Evolutionary conservation across 768 basidiomycete genomes (phyloP).

Genomic region (Sistotremastrum niveocremeum): DNA sequence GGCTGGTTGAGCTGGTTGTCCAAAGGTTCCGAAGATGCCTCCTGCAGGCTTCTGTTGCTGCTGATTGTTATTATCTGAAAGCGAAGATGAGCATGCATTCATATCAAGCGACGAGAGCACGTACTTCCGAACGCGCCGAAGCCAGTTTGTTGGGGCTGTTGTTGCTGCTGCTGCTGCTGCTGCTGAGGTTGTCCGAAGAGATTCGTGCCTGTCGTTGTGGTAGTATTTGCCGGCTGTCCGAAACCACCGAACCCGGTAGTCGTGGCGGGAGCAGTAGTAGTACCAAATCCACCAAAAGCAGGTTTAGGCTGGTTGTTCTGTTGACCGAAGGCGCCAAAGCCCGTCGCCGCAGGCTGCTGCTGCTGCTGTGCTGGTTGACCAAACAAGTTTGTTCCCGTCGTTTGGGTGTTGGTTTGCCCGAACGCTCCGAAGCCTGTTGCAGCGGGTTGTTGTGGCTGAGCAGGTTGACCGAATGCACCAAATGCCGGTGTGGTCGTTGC

Average conservation of each 20-base stretch:
- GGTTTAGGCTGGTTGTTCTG: conserved; percentile 16
- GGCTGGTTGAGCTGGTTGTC: conserved; percentile 15
- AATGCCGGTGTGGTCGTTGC: conserved; percentile 15
- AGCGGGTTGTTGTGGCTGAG: conserved; percentile 28
- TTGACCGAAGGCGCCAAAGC: conserved; percentile 24
- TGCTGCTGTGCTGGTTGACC: conserved; percentile 21
- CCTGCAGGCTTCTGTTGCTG: not conserved
- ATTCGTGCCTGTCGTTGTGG: conserved; percentile 12
- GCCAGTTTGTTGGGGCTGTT: conserved; percentile 10
- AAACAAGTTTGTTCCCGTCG: conserved; percentile 20
- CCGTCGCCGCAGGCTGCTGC: conserved; percentile 18
- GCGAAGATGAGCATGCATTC: not conserved
- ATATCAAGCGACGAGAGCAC: conserved; percentile 1
- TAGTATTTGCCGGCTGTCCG: conserved; percentile 8
- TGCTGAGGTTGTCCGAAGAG: conserved; percentile 26
- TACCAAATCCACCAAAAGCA: conserved; percentile 15
- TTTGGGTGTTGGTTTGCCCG: conserved; percentile 19
- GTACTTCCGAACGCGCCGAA: conserved; percentile 12
- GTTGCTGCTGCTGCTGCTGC: conserved; percentile 17
- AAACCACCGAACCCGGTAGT: conserved; percentile 12
- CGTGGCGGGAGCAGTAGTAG: conserved; percentile 12
- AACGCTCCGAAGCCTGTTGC: conserved; percentile 33
- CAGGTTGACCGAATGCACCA: conserved; percentile 31
- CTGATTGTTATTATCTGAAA: not conserved
- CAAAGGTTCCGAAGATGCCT: conserved; percentile 5